Evolutionary conservation across 176 grass and related monocot species (phyloP), one percentile per base, ranked within the genome.

Genomic region (Eleusine indica): DNA sequence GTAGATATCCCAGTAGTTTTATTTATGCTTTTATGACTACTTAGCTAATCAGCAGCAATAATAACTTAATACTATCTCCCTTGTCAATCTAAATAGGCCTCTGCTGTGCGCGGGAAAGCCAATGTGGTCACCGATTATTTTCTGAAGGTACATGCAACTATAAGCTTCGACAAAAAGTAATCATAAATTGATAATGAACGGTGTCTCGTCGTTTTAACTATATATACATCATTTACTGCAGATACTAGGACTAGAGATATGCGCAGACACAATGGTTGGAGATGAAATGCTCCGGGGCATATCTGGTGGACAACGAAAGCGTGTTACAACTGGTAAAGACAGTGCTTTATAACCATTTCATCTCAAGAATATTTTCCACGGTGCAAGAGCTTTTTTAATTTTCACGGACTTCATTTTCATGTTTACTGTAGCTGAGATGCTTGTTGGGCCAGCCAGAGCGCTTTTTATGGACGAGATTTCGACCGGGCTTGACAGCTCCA

Each of bases 381-480:
- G 0, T n/a, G 57, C 7, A 22, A 9, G 19, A 9, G 19, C 6
- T 22, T 60, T 60, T 22, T 60, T 1, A 22, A 22, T 60, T 60
- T 22, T 60, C 0, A n/a, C 8, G 7, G 1, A 60, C 9, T 22
- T 60, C 57, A 60, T 62, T 2, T 86, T n/a, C 38, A 30, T 86
- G 41, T 66, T 60, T 73, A 21, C 19, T 82, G 67, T 64, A 97
- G 95, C 87, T 85, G 96, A 98, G 82, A 98, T 98, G 92, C 80
- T 98, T 65, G 96, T 98, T 29, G 96, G 96, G 56, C 91, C 92
- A 4, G 88, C 91, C 48, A 90, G 68, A 66, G 96, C 89, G 6
- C 85, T 98, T 54, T 98, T 98, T 80, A 98, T 98, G 96, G 96
- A 98, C 22, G 93, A 98, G 87, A 98, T 98, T 66, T 98, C 96